Base-by-base conservation (phyloP, 2,329 filamentous ascomycete genomes). In the Cadophora gregata region DNA sequence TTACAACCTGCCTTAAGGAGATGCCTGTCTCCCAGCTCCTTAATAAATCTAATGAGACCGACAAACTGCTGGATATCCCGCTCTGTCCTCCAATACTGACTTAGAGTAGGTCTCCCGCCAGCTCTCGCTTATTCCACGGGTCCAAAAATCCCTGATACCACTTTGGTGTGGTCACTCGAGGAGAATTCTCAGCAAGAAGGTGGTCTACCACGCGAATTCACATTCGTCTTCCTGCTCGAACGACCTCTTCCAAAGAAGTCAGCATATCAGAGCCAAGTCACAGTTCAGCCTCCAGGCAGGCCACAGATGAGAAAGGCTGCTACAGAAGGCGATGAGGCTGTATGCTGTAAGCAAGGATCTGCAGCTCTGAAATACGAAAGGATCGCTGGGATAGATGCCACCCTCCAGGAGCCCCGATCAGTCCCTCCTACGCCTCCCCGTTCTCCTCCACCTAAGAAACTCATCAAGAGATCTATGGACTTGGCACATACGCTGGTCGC, bases 181-280 rank as follows among this genome's bases (percentile, higher is more conserved):
- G 82, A 85, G 62, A 85, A 84, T 64, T 68, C 72, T 45, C 73
- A 84, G 9, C 82, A 84, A 69, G 77, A 79, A 27, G 82, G 81
- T 4, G 83, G 83, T 2, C 72, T 85, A 4, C 83, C 83, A 10
- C 78, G 82, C 9, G 83, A 84, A 65, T 83, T 84, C 59, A 83
- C 83, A 2, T 84, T 84, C 69, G 81, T 82, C 19, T 79, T 84
- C 75, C 73, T 85, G 6, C 75, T 84, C 6, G 71, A 73, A 45
- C 62, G 71, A 29, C 59, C 67, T 3, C 64, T 60, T 14, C 62
- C 67, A 21, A 25, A n/a, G n/a, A 62, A 38, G 24, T 42, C 47
- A 31, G 42, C 3, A 24, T 33, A 38, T 38, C 48, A 61, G 36
- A 25, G 33, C 21, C 42, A 53, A 24, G 42, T 19, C 8, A 42